phyloP scores from a whole-genome alignment of 371 early-diverging fungal species.

The Circinella umbellata region DNA sequence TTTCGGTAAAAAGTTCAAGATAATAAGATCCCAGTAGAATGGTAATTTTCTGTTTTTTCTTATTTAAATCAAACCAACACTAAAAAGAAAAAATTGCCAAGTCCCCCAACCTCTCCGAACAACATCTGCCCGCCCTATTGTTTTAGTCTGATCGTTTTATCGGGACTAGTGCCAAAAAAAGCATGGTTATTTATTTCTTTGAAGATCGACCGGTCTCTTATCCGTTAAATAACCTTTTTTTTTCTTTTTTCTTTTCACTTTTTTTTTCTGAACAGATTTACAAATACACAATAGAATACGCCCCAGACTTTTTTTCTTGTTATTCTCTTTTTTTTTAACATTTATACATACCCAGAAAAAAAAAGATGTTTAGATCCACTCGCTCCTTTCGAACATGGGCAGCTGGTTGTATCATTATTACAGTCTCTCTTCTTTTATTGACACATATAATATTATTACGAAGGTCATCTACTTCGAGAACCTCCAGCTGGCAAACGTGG shows the following conservation, averaged over 20 bases:
- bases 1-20: not conserved
- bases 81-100: too few relatives aligned
- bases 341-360: not conserved
- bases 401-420: not conserved
- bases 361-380: not conserved
- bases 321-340: not conserved
- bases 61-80: too few relatives aligned
- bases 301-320: too few relatives aligned
- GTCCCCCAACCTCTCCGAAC: not conserved
- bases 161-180: not conserved
- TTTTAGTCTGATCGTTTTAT: conserved; percentile 4
- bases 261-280: too few relatives aligned
- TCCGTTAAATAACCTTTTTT: too few relatives aligned
- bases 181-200: not conserved
- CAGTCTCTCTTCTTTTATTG: not conserved
- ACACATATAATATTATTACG: not conserved
- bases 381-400: not conserved
- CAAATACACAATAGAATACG: too few relatives aligned
- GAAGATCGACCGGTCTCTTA: not conserved
- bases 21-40: not conserved
- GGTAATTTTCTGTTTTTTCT: too few relatives aligned
- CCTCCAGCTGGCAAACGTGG: not conserved
- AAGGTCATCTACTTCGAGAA: not conserved
- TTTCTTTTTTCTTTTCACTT: not conserved
- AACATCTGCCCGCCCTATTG: not conserved